phyloP scores from a whole-genome alignment of 106 monocot genomes.

The Dendrobium catenatum region DNA sequence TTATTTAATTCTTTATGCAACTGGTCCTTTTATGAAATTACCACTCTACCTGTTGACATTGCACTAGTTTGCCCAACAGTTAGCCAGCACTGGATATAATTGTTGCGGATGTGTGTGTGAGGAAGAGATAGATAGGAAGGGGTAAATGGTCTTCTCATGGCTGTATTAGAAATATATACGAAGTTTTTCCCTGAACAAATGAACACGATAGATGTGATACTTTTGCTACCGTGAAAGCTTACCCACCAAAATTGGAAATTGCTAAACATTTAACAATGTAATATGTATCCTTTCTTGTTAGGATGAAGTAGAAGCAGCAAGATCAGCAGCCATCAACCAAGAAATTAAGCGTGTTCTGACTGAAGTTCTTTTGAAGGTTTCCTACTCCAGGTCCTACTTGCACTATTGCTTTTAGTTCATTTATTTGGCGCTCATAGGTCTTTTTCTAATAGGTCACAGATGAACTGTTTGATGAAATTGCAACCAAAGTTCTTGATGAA shows the following conservation, averaged over 20 bases:
- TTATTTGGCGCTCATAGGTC: slow-evolving; percentile 4
- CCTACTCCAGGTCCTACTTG: slow-evolving; percentile 4
- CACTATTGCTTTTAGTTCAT: background rate
- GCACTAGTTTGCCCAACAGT: background rate
- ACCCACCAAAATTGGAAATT: background rate
- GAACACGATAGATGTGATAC: background rate
- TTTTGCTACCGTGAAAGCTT: background rate
- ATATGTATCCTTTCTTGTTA: slow-evolving; percentile 10
- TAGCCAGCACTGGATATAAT: background rate
- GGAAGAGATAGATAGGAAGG: background rate
- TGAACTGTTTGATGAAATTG: slow-evolving; percentile 83
- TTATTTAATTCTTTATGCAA: background rate
- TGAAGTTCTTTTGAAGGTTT: slow-evolving; percentile 73
- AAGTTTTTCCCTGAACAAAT: background rate
- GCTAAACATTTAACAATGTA: background rate
- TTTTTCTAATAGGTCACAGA: slow-evolving; percentile 53
- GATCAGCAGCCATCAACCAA: slow-evolving; percentile 59
- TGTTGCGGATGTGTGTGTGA: background rate
- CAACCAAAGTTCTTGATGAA: slow-evolving; percentile 65
- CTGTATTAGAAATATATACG: background rate
- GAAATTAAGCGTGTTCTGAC: slow-evolving; percentile 76
- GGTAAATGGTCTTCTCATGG: background rate
- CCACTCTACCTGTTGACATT: background rate
- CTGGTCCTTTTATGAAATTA: background rate
- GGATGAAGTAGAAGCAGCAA: slow-evolving; percentile 61